Evolutionary conservation across 2,329 filamentous ascomycete genomes (phyloP).

Genomic region (Coniella vitis): DNA sequence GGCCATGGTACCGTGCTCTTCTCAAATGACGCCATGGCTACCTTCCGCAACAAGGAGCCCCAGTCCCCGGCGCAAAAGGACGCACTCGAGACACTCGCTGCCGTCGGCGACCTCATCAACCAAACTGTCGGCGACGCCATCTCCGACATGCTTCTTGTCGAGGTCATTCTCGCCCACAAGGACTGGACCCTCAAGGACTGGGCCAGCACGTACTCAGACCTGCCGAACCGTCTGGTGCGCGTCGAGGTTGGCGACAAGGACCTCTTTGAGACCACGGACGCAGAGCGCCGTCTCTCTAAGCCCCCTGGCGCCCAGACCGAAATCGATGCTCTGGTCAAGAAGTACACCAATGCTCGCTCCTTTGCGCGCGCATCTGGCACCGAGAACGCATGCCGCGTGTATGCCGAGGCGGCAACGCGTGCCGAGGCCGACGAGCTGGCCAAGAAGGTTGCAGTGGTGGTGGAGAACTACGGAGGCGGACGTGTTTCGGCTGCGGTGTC

Average conservation of each 20-base stretch:
- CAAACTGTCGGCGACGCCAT: slow-evolving; percentile 95
- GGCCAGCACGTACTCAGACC: slow-evolving; percentile 86
- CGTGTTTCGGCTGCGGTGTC: slow-evolving; percentile 1
- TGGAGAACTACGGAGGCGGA: slow-evolving; percentile 52
- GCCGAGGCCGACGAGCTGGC: slow-evolving; percentile 89
- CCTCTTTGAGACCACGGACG: slow-evolving; percentile 85
- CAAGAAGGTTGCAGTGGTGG: slow-evolving; percentile 70
- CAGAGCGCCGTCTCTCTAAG: slow-evolving; percentile 78
- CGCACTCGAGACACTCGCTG: slow-evolving; percentile 76
- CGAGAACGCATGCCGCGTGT: slow-evolving; percentile 92
- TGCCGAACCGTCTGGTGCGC: slow-evolving; percentile 90
- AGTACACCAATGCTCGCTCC: slow-evolving; percentile 81
- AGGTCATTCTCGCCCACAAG: slow-evolving; percentile 94
- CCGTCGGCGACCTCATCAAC: slow-evolving; percentile 88
- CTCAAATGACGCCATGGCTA: slow-evolving; percentile 72
- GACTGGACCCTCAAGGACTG: slow-evolving; percentile 84
- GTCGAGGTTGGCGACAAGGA: slow-evolving; percentile 87
- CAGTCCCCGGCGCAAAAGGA: slow-evolving; percentile 89
- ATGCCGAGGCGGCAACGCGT: slow-evolving; percentile 85
- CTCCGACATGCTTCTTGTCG: slow-evolving; percentile 91
- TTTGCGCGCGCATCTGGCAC: slow-evolving; percentile 93
- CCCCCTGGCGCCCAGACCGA: slow-evolving; percentile 74
- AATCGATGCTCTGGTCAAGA: slow-evolving; percentile 82
- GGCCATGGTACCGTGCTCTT: slow-evolving; percentile 96
- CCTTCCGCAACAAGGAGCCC: slow-evolving; percentile 72